Base-by-base conservation (phyloP, 2,329 filamentous ascomycete genomes). In the Botryotinia globosa region DNA sequence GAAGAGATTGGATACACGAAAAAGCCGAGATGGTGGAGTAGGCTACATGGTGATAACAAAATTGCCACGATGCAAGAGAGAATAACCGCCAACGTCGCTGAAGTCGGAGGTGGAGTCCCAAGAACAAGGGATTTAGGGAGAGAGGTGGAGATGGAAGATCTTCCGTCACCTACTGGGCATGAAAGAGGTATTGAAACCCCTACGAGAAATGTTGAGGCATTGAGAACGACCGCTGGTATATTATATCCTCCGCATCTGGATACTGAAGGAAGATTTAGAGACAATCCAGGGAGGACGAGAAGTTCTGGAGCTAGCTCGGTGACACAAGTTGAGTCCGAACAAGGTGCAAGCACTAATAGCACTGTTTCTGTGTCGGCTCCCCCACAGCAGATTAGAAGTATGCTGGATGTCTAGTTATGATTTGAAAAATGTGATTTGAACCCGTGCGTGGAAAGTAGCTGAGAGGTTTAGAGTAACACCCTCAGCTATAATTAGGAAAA, bases 11-110 rank as follows among this genome's bases (percentile, higher is more conserved):
- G 90, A 69, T 81, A 90, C 69, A 83, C 85, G 16, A 83, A 84
- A 69, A 90, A 89, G 79, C 91, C 91, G 0, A 85, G 85, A 9
- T 93, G 91, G 91, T 93, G 91, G 91, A 84, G 83, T 29, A 85
- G 87, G 59, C 42, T 78, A 2, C 73, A 80, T 45, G 72, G 73
- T 8, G 65, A 78, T 20, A 75, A 75, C 29, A 72, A 44, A 42
- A 76, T 79, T 45, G 73, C 80, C 39, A 79, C 76, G 69, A 75
- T 80, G 9, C 80, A 81, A 44, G 77, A 81, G 22, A 77, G 77
- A 32, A 77, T 81, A 48, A 76, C 75, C 0, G 74, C 77, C 48
- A 80, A 84, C 74, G 79, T 81, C 3, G 72, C 66, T 2, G 81
- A 85, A 59, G 78, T 83, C 48, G 81, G 80, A 9, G 82, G 81